Base-by-base conservation (phyloP, 2,329 filamentous ascomycete genomes). In the Talaromyces sp. region DNA sequence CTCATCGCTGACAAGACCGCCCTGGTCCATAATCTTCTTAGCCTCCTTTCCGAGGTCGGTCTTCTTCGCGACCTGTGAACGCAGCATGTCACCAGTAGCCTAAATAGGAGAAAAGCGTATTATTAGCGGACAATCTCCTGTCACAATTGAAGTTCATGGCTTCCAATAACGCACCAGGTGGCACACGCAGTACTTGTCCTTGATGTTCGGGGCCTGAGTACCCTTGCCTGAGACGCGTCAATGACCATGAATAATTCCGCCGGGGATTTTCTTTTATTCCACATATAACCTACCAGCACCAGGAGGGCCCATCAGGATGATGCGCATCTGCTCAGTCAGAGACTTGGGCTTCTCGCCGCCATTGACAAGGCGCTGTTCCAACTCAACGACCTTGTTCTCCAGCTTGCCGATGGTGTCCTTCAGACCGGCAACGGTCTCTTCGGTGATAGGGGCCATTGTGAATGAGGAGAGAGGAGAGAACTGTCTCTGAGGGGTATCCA, bases 21-120 rank as follows among this genome's bases (percentile, higher is more conserved):
- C 94, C 74, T 93, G 89, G 73, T 99, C 94, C 94, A 99, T 99
- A 77, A 99, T 99, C 86, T 97, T 97, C 87, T 99, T 99, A 63
- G 94, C 94, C 81, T 97, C 91, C 72, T 89, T 86, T 66, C 94
- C 94, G 62, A 99, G 86, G 55, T 89, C 78, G 52, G 94, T 99
- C 86, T 97, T 97, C 80, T 96, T 95, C 62, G 93, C 89, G 71
- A 99, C 94, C 78, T 99, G 94, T 64, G 92, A 96, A 70, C 94
- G 91, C 70, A 99, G 85, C 94, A 99, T 99, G 78, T 99, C 94
- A 75, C 94, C 94, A 55, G 94, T 99, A 60, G 94, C 94, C 92
- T 97, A 67, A 46, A 58, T 43, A 22, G 35, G 61, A 19, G 33
- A 32, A 11, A n/a, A 32, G 14, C 9, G 9, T 27, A 27, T 49